Percentiles rank a stretch among this genome's conserved stretches.
phyloP scores from a whole-genome alignment of 345 rosid genomes.

The Salix dunnii region DNA sequence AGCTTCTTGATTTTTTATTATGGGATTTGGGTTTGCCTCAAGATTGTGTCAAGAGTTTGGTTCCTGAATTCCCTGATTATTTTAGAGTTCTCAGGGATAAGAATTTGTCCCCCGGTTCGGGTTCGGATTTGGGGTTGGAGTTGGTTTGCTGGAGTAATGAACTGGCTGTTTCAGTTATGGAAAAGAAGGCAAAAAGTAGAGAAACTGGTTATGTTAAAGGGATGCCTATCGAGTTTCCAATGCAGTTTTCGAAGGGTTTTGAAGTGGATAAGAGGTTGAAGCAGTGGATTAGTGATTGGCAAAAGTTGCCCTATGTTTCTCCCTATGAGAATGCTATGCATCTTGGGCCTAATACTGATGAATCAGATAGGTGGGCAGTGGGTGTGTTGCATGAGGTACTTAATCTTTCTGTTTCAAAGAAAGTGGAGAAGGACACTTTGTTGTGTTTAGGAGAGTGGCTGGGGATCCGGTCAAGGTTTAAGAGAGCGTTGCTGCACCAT shows the following conservation, averaged over 20 bases:
- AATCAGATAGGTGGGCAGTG: constrained; percentile 77
- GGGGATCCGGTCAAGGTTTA: constrained; percentile 78
- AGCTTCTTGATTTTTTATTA: constrained; percentile 50
- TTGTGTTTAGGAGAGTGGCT: constrained; percentile 62
- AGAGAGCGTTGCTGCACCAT: constrained; percentile 72
- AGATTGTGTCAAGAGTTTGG: constrained; percentile 44
- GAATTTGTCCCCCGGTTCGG: background rate
- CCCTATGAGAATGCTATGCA: constrained; percentile 68
- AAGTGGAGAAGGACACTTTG: constrained; percentile 56
- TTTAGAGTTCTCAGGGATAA: constrained; percentile 45
- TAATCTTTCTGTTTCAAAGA: constrained; percentile 70
- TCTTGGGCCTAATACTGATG: constrained; percentile 54
- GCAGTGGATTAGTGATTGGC: constrained; percentile 80
- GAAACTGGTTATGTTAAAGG: constrained; percentile 40
- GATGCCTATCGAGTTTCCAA: constrained; percentile 46
- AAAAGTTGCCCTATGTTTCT: constrained; percentile 76
- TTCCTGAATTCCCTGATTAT: constrained; percentile 80
- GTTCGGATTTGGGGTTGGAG: constrained; percentile 39
- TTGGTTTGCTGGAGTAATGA: constrained; percentile 82
- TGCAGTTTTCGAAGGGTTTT: constrained; percentile 58
- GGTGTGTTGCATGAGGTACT: constrained; percentile 76
- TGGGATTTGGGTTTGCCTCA: constrained; percentile 89
- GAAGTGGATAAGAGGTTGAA: constrained; percentile 71
- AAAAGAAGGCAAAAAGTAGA: constrained; percentile 43
- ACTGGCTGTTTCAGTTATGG: constrained; percentile 54